phyloP scores from a whole-genome alignment of 2,329 filamentous ascomycete species.

The Fusarium sambucinum region DNA sequence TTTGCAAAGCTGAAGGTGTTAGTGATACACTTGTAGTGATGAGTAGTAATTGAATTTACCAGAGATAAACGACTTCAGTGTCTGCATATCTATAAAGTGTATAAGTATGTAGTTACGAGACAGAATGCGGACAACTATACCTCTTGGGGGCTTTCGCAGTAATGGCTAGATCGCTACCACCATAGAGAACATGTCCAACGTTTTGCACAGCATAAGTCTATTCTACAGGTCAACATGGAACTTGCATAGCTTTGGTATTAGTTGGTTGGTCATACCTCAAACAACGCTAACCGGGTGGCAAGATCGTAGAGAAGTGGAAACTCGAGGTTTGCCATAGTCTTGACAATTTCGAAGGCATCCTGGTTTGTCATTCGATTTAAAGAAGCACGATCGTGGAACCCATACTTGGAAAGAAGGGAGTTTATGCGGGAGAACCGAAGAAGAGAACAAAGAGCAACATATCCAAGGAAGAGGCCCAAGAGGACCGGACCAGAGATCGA shows the following conservation, averaged over 20 bases:
- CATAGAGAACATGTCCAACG: conserved; percentile 54
- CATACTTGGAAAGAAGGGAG: conserved; percentile 47
- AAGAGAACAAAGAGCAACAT: conserved; percentile 52
- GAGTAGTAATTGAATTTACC: conserved; percentile 43
- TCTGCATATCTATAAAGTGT: conserved; percentile 55
- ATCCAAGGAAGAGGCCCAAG: conserved; percentile 46
- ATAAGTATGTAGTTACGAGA: not conserved
- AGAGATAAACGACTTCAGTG: conserved; percentile 54
- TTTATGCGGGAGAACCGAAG: conserved; percentile 55
- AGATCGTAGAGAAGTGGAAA: conserved; percentile 56
- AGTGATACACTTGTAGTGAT: not conserved
- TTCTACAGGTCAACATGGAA: not conserved
- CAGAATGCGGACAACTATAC: conserved; percentile 32
- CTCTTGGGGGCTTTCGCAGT: conserved; percentile 52
- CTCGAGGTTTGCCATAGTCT: conserved; percentile 51
- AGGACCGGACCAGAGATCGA: conserved; percentile 34
- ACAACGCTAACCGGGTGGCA: conserved; percentile 55
- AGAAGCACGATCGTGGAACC: conserved; percentile 53
- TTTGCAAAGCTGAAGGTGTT: conserved; percentile 46
- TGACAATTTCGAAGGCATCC: conserved; percentile 60
- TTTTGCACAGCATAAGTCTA: conserved; percentile 58
- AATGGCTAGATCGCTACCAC: conserved; percentile 54
- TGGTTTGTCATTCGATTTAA: conserved; percentile 56
- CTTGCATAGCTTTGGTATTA: not conserved
- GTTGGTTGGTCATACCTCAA: conserved; percentile 50